Conservation (phyloP, 1,284 basidiomycete genomes). For the Ustilago bromivora region DNA sequence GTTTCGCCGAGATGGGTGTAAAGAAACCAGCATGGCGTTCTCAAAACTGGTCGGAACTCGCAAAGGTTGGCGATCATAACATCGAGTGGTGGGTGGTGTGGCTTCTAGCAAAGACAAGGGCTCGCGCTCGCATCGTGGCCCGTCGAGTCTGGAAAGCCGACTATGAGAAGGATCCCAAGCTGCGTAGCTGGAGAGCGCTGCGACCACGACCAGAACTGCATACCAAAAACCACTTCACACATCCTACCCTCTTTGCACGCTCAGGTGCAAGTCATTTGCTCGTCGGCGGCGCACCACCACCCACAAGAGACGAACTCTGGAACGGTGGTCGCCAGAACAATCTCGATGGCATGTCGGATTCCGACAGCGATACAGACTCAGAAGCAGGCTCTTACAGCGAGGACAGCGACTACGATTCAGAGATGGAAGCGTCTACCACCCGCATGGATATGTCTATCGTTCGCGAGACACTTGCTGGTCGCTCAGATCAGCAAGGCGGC, state of each 20-base stretch:
- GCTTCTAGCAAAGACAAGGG: constrained; percentile 44
- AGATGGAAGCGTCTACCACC: constrained; percentile 33
- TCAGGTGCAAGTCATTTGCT: constrained; percentile 50
- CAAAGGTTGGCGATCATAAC: constrained; percentile 45
- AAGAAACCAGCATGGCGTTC: constrained; percentile 42
- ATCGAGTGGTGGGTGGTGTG: constrained; percentile 51
- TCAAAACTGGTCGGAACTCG: constrained; percentile 44
- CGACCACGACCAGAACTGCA: constrained; percentile 41
- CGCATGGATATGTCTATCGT: constrained; percentile 45
- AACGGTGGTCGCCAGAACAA: constrained; percentile 26
- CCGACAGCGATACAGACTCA: constrained; percentile 37
- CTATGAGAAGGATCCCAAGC: constrained; percentile 19
- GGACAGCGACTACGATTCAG: constrained; percentile 42
- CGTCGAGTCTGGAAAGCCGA: constrained; percentile 44
- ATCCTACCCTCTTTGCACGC: constrained; percentile 56
- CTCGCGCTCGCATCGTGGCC: constrained; percentile 41
- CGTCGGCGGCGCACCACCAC: constrained; percentile 44
- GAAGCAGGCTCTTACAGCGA: constrained; percentile 45
- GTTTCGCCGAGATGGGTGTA: constrained; percentile 53
- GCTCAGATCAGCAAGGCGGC: constrained; percentile 10
- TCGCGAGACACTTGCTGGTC: constrained; percentile 8
- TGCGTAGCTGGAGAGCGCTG: constrained; percentile 33
- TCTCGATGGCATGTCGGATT: constrained; percentile 34
- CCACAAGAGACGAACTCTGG: constrained; percentile 27
- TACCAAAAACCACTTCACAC: constrained; percentile 55